These are phyloP conservation scores for Zygotorulaspora mrakii DNA, from an alignment of 1,139 yeast genomes.

Conservation along the genomic window DNA sequence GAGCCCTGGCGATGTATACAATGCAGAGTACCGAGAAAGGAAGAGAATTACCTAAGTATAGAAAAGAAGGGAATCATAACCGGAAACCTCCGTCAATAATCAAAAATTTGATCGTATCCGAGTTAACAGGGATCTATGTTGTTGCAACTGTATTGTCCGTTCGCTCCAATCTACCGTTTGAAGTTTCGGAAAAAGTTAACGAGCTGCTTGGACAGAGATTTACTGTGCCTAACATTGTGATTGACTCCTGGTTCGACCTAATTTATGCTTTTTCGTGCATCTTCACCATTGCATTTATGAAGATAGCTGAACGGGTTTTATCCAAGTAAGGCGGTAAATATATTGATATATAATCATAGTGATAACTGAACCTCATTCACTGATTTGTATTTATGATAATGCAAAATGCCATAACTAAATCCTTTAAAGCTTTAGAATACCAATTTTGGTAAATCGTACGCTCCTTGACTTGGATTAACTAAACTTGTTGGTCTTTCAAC, in stretches of 20 bases:
- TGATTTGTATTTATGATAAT: neutral
- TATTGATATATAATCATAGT: too few species aligned
- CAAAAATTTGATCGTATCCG: constrained; percentile 54
- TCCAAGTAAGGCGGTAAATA: constrained; percentile 1
- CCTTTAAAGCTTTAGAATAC: constrained; percentile 41
- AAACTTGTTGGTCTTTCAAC: constrained; percentile 71
- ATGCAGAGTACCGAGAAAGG: constrained; percentile 20
- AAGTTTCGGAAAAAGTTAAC: constrained; percentile 43
- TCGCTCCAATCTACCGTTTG: constrained; percentile 66
- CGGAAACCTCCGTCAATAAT: constrained; percentile 33
- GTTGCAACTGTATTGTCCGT: constrained; percentile 76
- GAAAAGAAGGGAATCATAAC: constrained; percentile 6
- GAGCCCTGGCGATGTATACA: constrained; percentile 31
- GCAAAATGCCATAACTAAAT: constrained; percentile 3
- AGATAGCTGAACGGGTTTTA: constrained; percentile 27
- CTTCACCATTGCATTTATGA: constrained; percentile 48
- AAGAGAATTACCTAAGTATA: constrained; percentile 23
- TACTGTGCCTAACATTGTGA: constrained; percentile 46
- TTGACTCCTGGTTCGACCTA: constrained; percentile 79
- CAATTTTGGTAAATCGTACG: constrained; percentile 70
- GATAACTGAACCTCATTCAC: neutral
- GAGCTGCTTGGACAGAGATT: constrained; percentile 34
- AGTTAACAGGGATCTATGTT: constrained; percentile 72
- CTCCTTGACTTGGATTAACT: constrained; percentile 53
- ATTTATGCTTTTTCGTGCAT: constrained; percentile 60